Conservation (phyloP, 2,329 filamentous ascomycete species). For the Magnaporthiopsis incrustans region DNA sequence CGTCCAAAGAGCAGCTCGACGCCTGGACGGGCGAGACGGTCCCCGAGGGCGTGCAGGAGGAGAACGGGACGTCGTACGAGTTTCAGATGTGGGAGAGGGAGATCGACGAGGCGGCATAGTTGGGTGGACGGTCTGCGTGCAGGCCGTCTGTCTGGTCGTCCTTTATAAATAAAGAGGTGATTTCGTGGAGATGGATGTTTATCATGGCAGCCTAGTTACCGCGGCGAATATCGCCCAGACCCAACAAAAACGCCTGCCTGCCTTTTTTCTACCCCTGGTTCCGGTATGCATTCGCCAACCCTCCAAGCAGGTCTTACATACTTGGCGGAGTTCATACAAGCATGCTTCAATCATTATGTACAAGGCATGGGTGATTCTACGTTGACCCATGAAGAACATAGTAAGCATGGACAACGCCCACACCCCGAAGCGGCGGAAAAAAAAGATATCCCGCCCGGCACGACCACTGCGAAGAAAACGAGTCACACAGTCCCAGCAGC, state of each 20-base stretch:
- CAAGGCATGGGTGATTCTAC: neutral
- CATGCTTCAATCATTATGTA: neutral
- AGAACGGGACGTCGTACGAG: slow-evolving; percentile 58
- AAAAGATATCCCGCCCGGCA: neutral
- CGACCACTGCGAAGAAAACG: neutral
- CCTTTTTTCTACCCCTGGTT: neutral
- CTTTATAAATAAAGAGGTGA: neutral
- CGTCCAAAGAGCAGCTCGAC: slow-evolving; percentile 43
- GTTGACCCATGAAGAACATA: neutral
- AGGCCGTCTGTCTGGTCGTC: neutral
- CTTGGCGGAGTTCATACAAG: no score
- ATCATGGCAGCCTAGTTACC: neutral
- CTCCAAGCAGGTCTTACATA: no score
- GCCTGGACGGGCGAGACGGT: slow-evolving; percentile 60
- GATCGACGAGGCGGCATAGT: slow-evolving; percentile 15
- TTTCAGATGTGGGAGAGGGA: slow-evolving; percentile 67
- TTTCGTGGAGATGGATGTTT: neutral
- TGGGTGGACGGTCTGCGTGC: no score
- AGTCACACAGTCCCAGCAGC: slow-evolving; percentile 5
- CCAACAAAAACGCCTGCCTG: neutral
- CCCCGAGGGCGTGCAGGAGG: slow-evolving; percentile 47
- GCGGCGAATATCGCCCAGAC: neutral
- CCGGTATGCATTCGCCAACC: no score
- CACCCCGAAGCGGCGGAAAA: neutral
- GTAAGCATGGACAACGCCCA: neutral